A percentile compares a stretch with the other conserved stretches of the same genome.
phyloP scores from a whole-genome alignment of 2,329 filamentous ascomycete species.

The Sphaceloma murrayae region DNA sequence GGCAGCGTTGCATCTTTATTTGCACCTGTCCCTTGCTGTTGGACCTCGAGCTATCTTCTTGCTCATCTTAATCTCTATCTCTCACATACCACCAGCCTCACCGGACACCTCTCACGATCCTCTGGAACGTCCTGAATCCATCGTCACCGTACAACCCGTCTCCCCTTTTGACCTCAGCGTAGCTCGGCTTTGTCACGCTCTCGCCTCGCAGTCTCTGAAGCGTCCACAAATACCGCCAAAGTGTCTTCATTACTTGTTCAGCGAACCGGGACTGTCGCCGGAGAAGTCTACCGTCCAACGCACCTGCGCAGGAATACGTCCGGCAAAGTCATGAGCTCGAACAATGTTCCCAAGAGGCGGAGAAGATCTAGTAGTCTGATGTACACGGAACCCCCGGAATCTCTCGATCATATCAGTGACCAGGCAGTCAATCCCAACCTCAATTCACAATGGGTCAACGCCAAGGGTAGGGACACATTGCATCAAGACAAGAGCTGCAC shows the following conservation, averaged over 20 bases:
- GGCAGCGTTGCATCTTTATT: conserved; percentile 5
- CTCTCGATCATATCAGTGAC: conserved; percentile 93
- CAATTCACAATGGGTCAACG: conserved; percentile 98
- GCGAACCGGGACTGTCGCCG: conserved; percentile 81
- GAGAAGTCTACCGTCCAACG: conserved; percentile 62
- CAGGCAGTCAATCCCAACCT: conserved; percentile 89
- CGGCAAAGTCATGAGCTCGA: conserved; percentile 44
- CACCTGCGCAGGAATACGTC: conserved; percentile 42
- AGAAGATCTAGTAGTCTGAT: conserved; percentile 97
- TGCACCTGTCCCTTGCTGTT: not conserved
- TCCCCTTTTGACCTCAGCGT: not conserved
- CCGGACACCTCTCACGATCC: not conserved
- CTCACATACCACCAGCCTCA: not conserved
- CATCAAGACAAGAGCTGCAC: conserved; percentile 8
- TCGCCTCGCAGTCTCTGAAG: conserved; percentile 10
- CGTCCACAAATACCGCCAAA: conserved; percentile 67
- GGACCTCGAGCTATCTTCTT: not conserved
- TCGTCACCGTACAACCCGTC: no score
- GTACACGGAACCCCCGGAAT: conserved; percentile 94
- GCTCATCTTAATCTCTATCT: no score
- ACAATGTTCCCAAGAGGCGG: conserved; percentile 53
- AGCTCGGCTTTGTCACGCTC: conserved; percentile 7
- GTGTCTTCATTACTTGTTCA: conserved; percentile 87
- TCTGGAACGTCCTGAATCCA: not conserved
- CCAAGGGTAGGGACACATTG: conserved; percentile 63